Conservation (phyloP, 768 basidiomycete genomes). For the Nidularia pulvinata region DNA sequence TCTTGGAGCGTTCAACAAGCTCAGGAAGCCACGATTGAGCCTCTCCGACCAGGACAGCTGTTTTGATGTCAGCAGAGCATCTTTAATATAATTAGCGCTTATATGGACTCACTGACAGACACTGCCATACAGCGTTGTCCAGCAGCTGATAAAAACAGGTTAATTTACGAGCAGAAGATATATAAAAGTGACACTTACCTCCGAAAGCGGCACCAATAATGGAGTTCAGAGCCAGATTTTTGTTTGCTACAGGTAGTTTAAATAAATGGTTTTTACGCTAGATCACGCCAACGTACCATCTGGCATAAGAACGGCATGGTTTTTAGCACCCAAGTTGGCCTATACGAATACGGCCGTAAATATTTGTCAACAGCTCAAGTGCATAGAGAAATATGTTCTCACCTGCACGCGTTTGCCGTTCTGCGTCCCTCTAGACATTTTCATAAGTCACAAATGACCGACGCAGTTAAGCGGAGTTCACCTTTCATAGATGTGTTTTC, state of each 20-base stretch:
- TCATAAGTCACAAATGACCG: not conserved
- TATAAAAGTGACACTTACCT: conserved; percentile 35
- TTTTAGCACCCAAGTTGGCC: conserved; percentile 91
- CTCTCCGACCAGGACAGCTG: conserved; percentile 83
- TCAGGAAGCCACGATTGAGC: conserved; percentile 84
- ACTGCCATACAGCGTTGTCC: conserved; percentile 98
- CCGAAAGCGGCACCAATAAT: conserved; percentile 95
- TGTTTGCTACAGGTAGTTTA: conserved; percentile 64
- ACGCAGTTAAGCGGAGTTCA: conserved; percentile 13
- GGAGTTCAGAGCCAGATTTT: conserved; percentile 89
- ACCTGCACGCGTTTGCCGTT: conserved; percentile 91
- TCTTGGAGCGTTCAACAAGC: conserved; percentile 77
- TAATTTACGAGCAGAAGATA: conserved; percentile 2
- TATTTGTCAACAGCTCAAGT: not conserved
- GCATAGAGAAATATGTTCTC: conserved; percentile 4
- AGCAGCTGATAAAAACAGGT: conserved; percentile 56
- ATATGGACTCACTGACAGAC: conserved; percentile 68
- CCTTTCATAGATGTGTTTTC: conserved; percentile 93
- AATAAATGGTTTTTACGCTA: not conserved
- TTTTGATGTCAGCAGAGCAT: not conserved
- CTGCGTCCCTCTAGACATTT: conserved; percentile 60
- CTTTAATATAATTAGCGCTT: too few relatives aligned
- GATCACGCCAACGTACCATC: conserved; percentile 58
- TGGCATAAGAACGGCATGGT: conserved; percentile 91
- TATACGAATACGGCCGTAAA: conserved; percentile 7